These are phyloP conservation scores for Trametes cinnabarina DNA, from an alignment of 768 basidiomycete genomes.

Conservation along the genomic window DNA sequence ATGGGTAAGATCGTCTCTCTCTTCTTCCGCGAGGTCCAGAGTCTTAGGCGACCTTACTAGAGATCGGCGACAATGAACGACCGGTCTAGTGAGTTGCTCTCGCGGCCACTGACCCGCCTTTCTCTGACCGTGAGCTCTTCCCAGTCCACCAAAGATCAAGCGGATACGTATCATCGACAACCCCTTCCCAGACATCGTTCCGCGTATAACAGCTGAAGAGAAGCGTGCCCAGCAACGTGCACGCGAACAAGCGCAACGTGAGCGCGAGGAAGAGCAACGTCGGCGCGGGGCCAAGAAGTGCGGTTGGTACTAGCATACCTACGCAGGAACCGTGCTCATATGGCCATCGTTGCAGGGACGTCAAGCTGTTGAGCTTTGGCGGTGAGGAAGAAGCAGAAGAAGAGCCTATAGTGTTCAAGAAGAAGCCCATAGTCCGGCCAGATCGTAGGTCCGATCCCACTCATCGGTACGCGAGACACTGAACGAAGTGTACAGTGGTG, in stretches of 20 bases:
- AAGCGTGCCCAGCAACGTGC: constrained; percentile 82
- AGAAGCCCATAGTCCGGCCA: constrained; percentile 80
- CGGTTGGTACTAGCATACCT: constrained; percentile 23
- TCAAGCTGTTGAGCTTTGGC: constrained; percentile 84
- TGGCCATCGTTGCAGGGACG: constrained; percentile 56
- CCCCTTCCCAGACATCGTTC: constrained; percentile 93
- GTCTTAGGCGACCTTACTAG: constrained; percentile 37
- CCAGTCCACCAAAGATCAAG: constrained; percentile 89
- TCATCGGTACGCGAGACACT: background rate
- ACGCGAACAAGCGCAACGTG: constrained; percentile 67
- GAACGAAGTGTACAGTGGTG: constrained; percentile 27
- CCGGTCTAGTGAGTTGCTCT: constrained; percentile 69
- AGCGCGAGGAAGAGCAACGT: constrained; percentile 72
- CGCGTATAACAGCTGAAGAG: constrained; percentile 94
- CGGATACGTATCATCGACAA: constrained; percentile 84
- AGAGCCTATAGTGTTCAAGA: constrained; percentile 56
- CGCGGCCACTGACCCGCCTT: too few species aligned
- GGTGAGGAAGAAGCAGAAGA: constrained; percentile 67
- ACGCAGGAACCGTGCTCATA: background rate
- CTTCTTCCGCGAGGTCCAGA: background rate
- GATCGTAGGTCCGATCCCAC: constrained; percentile 62
- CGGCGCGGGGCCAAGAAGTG: constrained; percentile 87
- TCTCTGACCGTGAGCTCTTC: background rate
- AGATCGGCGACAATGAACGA: constrained; percentile 68
- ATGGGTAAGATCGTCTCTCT: constrained; percentile 54